Conservation (phyloP, 139 green algal species). For the Chlamydomonas sp. region DNA sequence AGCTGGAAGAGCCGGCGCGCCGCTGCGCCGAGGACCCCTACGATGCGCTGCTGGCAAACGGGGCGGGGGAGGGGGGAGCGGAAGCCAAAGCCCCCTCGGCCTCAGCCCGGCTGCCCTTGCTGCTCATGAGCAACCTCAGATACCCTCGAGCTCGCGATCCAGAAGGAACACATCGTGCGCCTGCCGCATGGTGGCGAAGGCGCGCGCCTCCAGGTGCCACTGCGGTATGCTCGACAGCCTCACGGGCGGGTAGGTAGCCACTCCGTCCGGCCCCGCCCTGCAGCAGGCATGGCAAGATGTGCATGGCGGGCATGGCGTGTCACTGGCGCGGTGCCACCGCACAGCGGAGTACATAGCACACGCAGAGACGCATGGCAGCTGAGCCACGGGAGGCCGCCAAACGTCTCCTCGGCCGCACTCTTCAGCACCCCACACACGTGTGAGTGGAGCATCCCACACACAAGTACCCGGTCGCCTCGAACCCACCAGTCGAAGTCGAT, state of each 20-base stretch:
- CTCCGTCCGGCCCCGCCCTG: background rate
- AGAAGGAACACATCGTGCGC: background rate
- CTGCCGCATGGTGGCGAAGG: background rate
- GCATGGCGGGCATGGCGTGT: background rate
- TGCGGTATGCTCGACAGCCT: background rate
- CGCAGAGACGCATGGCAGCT: background rate
- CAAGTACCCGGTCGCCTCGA: background rate
- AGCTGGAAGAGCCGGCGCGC: too few species aligned
- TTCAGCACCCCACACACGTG: background rate
- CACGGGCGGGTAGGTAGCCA: background rate
- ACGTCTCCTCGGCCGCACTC: too few species aligned
- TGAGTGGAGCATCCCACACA: background rate
- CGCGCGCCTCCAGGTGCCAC: background rate
- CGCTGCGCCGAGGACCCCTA: too few species aligned
- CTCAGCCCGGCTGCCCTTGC: too few species aligned
- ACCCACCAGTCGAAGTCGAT: conserved; percentile 6
- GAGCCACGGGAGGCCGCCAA: too few species aligned
- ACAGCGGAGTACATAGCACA: background rate
- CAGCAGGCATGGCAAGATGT: background rate
- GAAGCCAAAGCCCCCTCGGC: too few species aligned
- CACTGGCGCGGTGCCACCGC: background rate
- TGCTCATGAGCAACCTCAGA: too few species aligned
- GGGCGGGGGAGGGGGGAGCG: too few species aligned
- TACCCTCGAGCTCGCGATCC: background rate
- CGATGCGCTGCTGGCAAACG: too few species aligned